Percentiles rank a stretch among this genome's conserved stretches.
Conservation (phyloP, 2,329 filamentous ascomycete genomes). For the Rutstroemia sp. region DNA sequence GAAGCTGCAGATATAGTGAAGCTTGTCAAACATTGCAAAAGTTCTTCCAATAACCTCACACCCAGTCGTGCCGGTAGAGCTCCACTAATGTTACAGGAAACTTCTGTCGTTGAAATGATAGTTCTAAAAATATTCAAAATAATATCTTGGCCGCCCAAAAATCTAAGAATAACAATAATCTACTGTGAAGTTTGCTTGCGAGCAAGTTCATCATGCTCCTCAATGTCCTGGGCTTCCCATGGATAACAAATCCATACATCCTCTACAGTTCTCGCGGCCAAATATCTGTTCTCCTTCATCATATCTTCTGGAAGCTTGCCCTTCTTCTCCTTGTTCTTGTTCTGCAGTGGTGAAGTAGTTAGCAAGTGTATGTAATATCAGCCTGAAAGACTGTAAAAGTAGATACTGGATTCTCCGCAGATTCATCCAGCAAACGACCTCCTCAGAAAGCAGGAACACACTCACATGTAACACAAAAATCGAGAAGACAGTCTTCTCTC, state of each 20-base stretch:
- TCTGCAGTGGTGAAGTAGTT: conserved; percentile 41
- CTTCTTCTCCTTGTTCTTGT: conserved; percentile 98
- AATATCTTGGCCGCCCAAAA: background rate
- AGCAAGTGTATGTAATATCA: conserved; percentile 1
- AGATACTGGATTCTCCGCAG: background rate
- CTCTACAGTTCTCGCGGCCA: conserved; percentile 79
- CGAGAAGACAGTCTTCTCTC: conserved; percentile 78
- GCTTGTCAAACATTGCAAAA: too few relatives aligned
- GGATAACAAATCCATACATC: conserved; percentile 99
- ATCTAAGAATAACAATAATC: background rate
- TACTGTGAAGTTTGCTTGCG: conserved; percentile 24
- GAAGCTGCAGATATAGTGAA: too few relatives aligned
- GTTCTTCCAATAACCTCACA: too few relatives aligned
- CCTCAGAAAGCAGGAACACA: background rate
- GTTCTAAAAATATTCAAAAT: background rate
- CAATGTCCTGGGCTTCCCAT: conserved; percentile 93
- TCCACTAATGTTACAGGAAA: too few relatives aligned
- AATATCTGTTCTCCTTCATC: conserved; percentile 64
- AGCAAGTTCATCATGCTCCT: conserved; percentile 76
- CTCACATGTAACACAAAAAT: conserved; percentile 89
- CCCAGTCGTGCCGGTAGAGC: too few relatives aligned
- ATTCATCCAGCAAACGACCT: background rate
- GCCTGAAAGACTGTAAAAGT: background rate
- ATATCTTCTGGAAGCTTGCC: conserved; percentile 74
- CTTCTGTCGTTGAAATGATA: too few relatives aligned